These are phyloP conservation scores for Pyrenula massariospora DNA, from an alignment of 495 filamentous ascomycete species.

Conservation along the genomic window DNA sequence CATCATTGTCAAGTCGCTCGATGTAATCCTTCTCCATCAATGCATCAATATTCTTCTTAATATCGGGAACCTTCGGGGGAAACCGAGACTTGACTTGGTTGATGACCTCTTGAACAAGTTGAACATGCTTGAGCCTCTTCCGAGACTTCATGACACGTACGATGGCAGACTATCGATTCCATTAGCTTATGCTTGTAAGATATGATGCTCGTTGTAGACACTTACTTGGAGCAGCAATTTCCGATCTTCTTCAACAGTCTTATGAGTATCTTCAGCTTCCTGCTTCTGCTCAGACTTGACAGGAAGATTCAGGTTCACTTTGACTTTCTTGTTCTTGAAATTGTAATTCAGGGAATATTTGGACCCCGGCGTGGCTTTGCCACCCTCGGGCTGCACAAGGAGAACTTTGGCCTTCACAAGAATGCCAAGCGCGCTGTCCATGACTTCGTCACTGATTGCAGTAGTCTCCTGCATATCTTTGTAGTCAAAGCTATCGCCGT, in stretches of 20 bases:
- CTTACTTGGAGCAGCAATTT: slow-evolving; percentile 93
- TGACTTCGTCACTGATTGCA: slow-evolving; percentile 60
- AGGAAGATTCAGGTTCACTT: slow-evolving; percentile 88
- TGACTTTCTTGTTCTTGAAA: slow-evolving; percentile 96
- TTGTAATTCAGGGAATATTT: slow-evolving; percentile 75
- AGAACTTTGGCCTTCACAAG: slow-evolving; percentile 88
- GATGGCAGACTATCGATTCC: slow-evolving; percentile 67
- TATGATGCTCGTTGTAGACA: slow-evolving; percentile 10
- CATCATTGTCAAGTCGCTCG: slow-evolving; percentile 86
- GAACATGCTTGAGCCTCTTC: slow-evolving; percentile 94
- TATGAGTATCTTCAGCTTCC: slow-evolving; percentile 93
- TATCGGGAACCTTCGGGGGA: slow-evolving; percentile 81
- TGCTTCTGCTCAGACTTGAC: slow-evolving; percentile 93
- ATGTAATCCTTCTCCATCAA: slow-evolving; percentile 98
- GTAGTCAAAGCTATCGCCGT: slow-evolving; percentile 72
- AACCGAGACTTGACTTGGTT: slow-evolving; percentile 91
- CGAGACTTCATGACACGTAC: slow-evolving; percentile 99
- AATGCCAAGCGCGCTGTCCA: slow-evolving; percentile 75
- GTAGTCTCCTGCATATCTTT: slow-evolving; percentile 77
- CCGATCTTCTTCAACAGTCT: slow-evolving; percentile 97
- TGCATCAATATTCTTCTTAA: slow-evolving; percentile 99
- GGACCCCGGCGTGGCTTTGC: slow-evolving; percentile 65
- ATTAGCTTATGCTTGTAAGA: slow-evolving; percentile 14
- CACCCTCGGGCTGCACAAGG: slow-evolving; percentile 51
- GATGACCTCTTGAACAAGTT: slow-evolving; percentile 88